A percentile compares a stretch with the other conserved stretches of the same genome.
These are phyloP conservation scores for Trichoderma brevicompactum DNA, from an alignment of 2,329 filamentous ascomycete species.

Conservation along the genomic window DNA sequence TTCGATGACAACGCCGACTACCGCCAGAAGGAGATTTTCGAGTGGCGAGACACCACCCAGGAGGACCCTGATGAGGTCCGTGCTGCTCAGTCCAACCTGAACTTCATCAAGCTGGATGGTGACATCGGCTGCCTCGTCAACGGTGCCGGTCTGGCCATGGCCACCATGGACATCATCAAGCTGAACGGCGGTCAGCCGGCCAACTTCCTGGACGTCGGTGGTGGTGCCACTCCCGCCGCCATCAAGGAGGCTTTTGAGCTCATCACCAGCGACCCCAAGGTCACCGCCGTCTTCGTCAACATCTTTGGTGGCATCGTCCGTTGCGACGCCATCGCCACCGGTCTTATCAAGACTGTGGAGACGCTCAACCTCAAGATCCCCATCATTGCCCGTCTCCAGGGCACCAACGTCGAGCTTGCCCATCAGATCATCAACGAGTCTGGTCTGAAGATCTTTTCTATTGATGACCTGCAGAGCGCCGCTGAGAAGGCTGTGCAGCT, in stretches of 20 bases:
- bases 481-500: conserved; percentile 99
- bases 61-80: conserved; percentile 98
- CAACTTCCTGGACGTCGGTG: conserved; percentile 98
- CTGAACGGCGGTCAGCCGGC: conserved; percentile 94
- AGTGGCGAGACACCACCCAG: conserved; percentile 90
- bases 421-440: conserved; percentile 95
- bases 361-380: conserved; percentile 94
- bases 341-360: conserved; percentile 92
- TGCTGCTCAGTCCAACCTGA: conserved; percentile 90
- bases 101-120: conserved; percentile 99
- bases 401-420: conserved; percentile 96
- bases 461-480: conserved; percentile 94
- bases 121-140: conserved; percentile 99
- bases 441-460: conserved; percentile 99
- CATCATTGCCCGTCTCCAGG: conserved; percentile 95
- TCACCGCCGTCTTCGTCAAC: conserved; percentile 99
- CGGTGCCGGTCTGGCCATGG: conserved; percentile 98
- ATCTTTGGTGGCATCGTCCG: conserved; percentile 99
- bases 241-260: conserved; percentile 98
- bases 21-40: conserved; percentile 95
- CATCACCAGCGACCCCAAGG: conserved; percentile 97
- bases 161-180: conserved; percentile 99
- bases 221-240: conserved; percentile 93
- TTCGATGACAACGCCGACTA: conserved; percentile 99
- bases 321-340: conserved; percentile 95